These are phyloP conservation scores for Wickerhamiella lipophila DNA, from an alignment of 805 yeast species.

Conservation along the genomic window DNA sequence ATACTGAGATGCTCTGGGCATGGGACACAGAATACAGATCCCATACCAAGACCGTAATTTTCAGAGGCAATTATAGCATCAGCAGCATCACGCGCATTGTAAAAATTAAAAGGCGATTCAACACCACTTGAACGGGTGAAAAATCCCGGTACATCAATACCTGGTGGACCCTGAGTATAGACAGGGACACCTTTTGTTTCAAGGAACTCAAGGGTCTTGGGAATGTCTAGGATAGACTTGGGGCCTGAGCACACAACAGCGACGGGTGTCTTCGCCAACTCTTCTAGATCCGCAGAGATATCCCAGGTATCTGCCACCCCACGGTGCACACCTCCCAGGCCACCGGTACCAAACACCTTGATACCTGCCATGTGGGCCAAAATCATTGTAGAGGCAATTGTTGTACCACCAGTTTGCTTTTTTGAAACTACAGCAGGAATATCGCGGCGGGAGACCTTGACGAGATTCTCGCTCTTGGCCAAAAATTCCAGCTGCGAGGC, in stretches of 20 bases:
- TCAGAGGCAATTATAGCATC: constrained; percentile 37
- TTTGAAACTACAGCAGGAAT: constrained; percentile 57
- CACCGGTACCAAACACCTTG: constrained; percentile 83
- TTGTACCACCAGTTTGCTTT: constrained; percentile 68
- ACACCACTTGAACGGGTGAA: constrained; percentile 67
- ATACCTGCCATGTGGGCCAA: constrained; percentile 64
- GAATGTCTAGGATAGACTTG: constrained; percentile 70
- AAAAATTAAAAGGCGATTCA: constrained; percentile 51
- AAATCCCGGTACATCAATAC: constrained; percentile 63
- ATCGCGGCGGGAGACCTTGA: constrained; percentile 71
- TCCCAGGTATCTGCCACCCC: constrained; percentile 68
- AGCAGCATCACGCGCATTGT: constrained; percentile 49
- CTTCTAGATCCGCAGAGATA: constrained; percentile 77
- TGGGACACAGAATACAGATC: constrained; percentile 69
- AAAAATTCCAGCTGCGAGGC: constrained; percentile 37
- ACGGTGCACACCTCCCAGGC: constrained; percentile 82
- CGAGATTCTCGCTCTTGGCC: constrained; percentile 31
- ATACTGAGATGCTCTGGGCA: constrained; percentile 58
- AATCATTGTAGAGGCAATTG: constrained; percentile 82
- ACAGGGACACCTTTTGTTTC: constrained; percentile 90
- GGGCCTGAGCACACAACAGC: constrained; percentile 92
- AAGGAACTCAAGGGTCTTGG: constrained; percentile 67
- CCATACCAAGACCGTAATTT: constrained; percentile 44
- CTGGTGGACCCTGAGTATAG: constrained; percentile 45
- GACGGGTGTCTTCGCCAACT: constrained; percentile 67